Base-by-base conservation (phyloP, 345 rosid species). In the Cardiospermum halicacabum region DNA sequence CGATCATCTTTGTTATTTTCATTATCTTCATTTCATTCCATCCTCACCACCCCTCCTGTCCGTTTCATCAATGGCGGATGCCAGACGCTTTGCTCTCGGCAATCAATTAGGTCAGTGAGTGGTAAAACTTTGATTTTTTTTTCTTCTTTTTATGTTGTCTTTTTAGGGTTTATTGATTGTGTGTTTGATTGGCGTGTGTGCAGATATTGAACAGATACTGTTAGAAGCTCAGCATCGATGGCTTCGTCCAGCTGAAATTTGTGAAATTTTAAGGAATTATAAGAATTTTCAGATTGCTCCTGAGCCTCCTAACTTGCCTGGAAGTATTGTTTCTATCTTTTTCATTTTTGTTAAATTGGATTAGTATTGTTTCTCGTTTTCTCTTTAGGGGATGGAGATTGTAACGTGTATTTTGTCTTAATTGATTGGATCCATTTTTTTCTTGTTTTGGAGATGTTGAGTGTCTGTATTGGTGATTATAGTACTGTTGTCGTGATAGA, bases 231-330 rank as follows among this genome's bases (percentile, higher is more conserved):
- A 90, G 10, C 72, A 81, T 68, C 79, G 99, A 70, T 94, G 99
- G 99, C 81, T 94, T 42, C 85, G 99, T 9, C 96, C 99, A 15
- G 87, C 92, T 64, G 99, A 94, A 78, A 91, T 94, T 49, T 87
- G 96, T 75, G 92, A 94, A 80, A 88, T 94, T 68, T 85, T 94
- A 65, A 77, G 72, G 67, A 88, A 85, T 63, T 76, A 84, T 71
- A 70, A 77, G 66, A 70, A 67, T 0, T 91, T 88, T 60, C 75
- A 59, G 32, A 88, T 90, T 78, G 83, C 96, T 7, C 75, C 94
- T 0, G 97, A 94, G 72, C 87, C 99, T 55, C 81, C 87, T 56
- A 74, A 80, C 54, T 67, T 31, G 77, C 97, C 99, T 2, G 59
- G 83, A 31, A 94, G 99, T 94, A 87, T 63, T 79, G 27, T 21